Conservation (phyloP, 768 basidiomycete species). For the Auriscalpium vulgare region DNA sequence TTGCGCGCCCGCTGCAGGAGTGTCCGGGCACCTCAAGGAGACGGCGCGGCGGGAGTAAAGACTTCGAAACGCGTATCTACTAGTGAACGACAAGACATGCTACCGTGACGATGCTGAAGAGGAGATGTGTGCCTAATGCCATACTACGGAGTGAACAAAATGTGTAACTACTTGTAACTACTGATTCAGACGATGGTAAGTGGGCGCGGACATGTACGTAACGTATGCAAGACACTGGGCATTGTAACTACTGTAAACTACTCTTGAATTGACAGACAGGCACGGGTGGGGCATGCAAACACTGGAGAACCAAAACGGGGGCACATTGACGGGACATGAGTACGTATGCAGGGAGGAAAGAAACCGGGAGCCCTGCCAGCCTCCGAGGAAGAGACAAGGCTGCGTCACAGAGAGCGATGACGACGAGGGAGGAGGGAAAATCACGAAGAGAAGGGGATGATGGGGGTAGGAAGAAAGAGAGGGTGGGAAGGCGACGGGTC, state of each 20-base stretch:
- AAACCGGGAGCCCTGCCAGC: background rate
- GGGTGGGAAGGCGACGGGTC: no score
- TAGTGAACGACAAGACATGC: conserved; percentile 8
- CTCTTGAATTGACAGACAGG: background rate
- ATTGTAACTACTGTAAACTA: conserved; percentile 13
- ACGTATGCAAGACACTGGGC: conserved; percentile 13
- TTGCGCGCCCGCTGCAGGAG: no score
- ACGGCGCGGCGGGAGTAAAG: no score
- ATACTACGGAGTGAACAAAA: conserved; percentile 10
- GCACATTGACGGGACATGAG: no score
- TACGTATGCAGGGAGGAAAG: background rate
- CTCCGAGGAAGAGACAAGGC: no score
- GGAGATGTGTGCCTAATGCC: conserved; percentile 7
- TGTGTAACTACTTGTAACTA: conserved; percentile 18
- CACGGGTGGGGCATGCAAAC: background rate
- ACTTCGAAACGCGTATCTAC: conserved; percentile 6
- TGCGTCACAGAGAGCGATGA: no score
- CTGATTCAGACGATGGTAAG: conserved; percentile 5
- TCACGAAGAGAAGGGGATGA: no score
- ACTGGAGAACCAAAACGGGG: background rate
- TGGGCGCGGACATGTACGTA: conserved; percentile 12
- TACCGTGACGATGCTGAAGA: background rate
- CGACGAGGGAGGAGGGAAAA: no score
- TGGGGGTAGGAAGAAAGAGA: no score
- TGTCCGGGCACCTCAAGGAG: no score